phyloP scores from a whole-genome alignment of 164 flowering plant genomes.

The Macadamia tetraphylla region DNA sequence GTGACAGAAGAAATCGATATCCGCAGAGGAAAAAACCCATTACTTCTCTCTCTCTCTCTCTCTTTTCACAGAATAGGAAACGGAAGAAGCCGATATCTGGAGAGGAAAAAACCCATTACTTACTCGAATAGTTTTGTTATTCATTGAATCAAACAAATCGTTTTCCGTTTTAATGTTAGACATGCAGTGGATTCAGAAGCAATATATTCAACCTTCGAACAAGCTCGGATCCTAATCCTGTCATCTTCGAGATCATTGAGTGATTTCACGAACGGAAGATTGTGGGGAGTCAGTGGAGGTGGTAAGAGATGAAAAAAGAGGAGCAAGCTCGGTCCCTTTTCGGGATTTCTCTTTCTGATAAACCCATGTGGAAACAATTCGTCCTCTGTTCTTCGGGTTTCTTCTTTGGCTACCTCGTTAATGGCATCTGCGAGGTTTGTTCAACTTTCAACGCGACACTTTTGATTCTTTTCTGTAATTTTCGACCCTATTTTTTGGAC shows the following conservation, averaged over 20 bases:
- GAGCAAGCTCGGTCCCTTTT: constrained; percentile 69
- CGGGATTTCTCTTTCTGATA: constrained; percentile 61
- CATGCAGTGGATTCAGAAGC: not conserved
- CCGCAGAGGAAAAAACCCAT: too few relatives aligned
- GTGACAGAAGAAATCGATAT: too few relatives aligned
- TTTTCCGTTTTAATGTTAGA: not conserved
- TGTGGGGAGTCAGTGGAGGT: not conserved
- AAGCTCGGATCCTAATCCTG: too few relatives aligned
- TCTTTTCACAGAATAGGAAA: too few relatives aligned
- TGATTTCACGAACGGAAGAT: not conserved
- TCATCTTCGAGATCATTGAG: not conserved
- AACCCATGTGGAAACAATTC: constrained; percentile 78
- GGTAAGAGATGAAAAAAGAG: constrained; percentile 48
- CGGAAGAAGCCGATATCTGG: too few relatives aligned
- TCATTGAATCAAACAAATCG: too few relatives aligned
- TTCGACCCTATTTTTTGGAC: not conserved
- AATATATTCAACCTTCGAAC: not conserved
- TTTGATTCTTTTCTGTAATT: not conserved
- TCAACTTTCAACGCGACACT: not conserved
- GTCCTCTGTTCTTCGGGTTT: constrained; percentile 85
- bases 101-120: too few relatives aligned
- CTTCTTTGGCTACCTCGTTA: constrained; percentile 93
- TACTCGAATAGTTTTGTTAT: too few relatives aligned
- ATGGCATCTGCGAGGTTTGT: constrained; percentile 89
- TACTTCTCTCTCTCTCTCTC: too few relatives aligned